Evolutionary conservation across 495 filamentous ascomycete species (phyloP).

Genomic region (Cercophora sp.): DNA sequence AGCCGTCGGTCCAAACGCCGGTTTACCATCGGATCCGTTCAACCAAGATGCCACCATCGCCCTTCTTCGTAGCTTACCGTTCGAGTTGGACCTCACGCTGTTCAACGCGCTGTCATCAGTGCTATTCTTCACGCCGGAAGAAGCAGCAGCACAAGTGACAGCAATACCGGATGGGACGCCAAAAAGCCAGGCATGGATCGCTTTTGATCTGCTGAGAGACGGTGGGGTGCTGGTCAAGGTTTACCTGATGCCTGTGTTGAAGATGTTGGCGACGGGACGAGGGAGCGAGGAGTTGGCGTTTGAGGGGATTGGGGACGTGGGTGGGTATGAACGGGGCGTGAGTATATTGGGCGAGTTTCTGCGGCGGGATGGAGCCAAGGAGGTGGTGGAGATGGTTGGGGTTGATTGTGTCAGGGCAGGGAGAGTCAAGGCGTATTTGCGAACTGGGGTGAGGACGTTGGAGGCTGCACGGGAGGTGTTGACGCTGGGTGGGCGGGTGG

Average conservation of each 20-base stretch:
- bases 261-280: background rate
- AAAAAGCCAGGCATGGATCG: background rate
- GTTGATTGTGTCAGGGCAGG: background rate
- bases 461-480: background rate
- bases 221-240: background rate
- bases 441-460: background rate
- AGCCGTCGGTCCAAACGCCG: background rate
- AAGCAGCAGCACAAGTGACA: background rate
- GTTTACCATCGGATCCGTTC: background rate
- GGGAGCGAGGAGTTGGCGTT: background rate
- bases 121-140: background rate
- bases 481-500: background rate
- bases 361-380: background rate
- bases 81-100: background rate
- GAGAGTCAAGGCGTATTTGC: background rate
- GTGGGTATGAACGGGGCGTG: background rate
- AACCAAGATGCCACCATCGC: constrained; percentile 1
- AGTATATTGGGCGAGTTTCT: background rate
- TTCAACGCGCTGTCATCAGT: background rate
- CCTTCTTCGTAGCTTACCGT: background rate
- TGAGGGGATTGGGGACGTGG: background rate
- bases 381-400: background rate
- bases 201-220: background rate
- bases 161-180: background rate
- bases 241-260: constrained; percentile 7